Evolutionary conservation across 1,284 basidiomycete species (phyloP).

Genomic region (Pseudozyma sp.): DNA sequence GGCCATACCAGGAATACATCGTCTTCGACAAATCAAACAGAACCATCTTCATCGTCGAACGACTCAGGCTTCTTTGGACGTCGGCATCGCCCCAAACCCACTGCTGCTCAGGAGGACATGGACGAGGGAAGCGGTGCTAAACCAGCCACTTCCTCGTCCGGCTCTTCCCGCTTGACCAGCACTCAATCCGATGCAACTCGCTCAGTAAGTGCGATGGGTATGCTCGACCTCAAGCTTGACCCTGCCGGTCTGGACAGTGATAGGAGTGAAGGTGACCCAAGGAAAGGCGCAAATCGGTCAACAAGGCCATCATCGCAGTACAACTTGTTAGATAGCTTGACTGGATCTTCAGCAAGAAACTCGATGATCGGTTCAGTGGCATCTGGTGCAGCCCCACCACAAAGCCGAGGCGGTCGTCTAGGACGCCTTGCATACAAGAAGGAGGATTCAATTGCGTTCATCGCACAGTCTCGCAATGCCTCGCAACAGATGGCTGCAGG

Average conservation of each 20-base stretch:
- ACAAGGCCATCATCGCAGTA: conserved; percentile 31
- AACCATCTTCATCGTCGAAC: conserved; percentile 12
- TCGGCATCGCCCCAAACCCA: conserved; percentile 18
- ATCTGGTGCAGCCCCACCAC: conserved; percentile 6
- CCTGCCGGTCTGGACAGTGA: not conserved
- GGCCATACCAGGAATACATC: conserved; percentile 21
- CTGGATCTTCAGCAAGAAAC: not conserved
- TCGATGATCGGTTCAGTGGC: not conserved
- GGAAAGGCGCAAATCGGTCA: not conserved
- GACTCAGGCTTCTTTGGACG: conserved; percentile 39
- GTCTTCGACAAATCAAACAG: conserved; percentile 24
- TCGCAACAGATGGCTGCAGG: conserved; percentile 15
- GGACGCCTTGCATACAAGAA: conserved; percentile 52
- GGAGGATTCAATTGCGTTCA: conserved; percentile 41
- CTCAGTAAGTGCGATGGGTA: conserved; percentile 24
- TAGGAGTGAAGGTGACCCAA: not conserved
- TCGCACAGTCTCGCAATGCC: conserved; percentile 36
- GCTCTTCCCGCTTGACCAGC: not conserved
- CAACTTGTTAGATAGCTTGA: conserved; percentile 18
- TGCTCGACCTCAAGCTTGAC: conserved; percentile 22
- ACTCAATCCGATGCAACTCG: conserved; percentile 5
- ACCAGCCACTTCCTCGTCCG: not conserved
- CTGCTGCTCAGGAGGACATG: conserved; percentile 7
- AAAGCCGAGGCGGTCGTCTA: conserved; percentile 33
- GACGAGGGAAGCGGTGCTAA: not conserved